These are phyloP conservation scores for Cladosporium colombiae DNA, from an alignment of 2,329 filamentous ascomycete genomes.

Conservation along the genomic window DNA sequence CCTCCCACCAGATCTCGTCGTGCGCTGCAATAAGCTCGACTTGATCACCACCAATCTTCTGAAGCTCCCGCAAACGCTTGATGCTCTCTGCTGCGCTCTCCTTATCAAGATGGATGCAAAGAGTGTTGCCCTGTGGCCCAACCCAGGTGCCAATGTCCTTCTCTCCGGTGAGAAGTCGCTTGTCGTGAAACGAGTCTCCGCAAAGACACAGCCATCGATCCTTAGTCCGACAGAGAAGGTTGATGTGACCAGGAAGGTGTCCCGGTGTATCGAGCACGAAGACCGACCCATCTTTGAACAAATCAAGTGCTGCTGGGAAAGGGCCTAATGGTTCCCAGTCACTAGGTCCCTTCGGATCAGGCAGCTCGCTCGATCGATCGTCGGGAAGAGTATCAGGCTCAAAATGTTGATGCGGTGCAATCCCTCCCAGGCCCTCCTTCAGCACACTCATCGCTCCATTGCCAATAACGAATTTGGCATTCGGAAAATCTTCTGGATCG, in stretches of 20 bases:
- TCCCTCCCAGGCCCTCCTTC: slow-evolving; percentile 30
- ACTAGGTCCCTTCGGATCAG: slow-evolving; percentile 29
- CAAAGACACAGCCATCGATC: slow-evolving; percentile 52
- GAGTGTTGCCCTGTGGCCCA: slow-evolving; percentile 45
- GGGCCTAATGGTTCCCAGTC: slow-evolving; percentile 47
- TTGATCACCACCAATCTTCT: slow-evolving; percentile 34
- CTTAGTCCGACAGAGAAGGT: slow-evolving; percentile 47
- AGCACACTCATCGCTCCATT: slow-evolving; percentile 48
- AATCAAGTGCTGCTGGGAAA: slow-evolving; percentile 50
- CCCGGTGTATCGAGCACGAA: slow-evolving; percentile 54
- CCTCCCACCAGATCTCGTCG: slow-evolving; percentile 51
- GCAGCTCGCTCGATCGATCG: slow-evolving; percentile 47
- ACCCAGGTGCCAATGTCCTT: slow-evolving; percentile 54
- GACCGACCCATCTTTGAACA: slow-evolving; percentile 50
- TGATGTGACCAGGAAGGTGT: slow-evolving; percentile 55
- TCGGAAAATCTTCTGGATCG: slow-evolving; percentile 54
- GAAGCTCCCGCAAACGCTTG: slow-evolving; percentile 42
- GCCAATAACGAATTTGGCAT: slow-evolving; percentile 54
- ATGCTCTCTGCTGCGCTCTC: slow-evolving; percentile 48
- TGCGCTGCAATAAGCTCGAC: slow-evolving; percentile 56
- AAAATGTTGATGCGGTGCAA: slow-evolving; percentile 45
- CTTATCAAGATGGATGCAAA: slow-evolving; percentile 56
- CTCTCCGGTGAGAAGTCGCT: slow-evolving; percentile 53
- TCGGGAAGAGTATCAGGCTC: slow-evolving; percentile 45
- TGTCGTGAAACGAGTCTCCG: slow-evolving; percentile 58